These are phyloP conservation scores for Heteromeles arbutifolia DNA, from an alignment of 306 rosid genomes.

Conservation along the genomic window DNA sequence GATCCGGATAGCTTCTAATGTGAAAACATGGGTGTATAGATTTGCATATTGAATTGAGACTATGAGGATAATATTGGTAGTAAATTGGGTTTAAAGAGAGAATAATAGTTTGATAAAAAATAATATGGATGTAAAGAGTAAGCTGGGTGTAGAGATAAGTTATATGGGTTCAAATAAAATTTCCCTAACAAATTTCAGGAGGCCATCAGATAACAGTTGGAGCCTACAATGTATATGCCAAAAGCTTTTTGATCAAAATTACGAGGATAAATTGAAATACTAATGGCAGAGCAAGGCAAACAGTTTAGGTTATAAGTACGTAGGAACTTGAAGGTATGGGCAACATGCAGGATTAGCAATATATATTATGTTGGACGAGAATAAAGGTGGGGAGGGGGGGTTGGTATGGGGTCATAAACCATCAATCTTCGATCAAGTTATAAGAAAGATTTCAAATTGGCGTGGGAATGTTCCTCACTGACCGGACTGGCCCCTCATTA, in stretches of 20 bases:
- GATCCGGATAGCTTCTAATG: no score
- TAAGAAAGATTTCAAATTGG: conserved; percentile 5
- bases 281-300: conserved; percentile 1
- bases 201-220: background rate
- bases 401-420: conserved; percentile 1
- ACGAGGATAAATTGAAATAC: background rate
- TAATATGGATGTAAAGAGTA: no score
- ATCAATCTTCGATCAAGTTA: background rate
- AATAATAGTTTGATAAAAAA: no score
- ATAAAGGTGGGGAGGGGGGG: no score
- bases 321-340: conserved; percentile 27
- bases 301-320: background rate
- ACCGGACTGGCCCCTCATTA: conserved; percentile 35
- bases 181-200: no score
- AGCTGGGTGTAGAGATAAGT: no score
- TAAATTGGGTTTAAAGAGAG: no score
- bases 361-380: background rate
- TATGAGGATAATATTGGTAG: no score
- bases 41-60: no score
- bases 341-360: conserved; percentile 1
- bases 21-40: no score
- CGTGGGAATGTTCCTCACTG: conserved; percentile 49
- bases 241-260: background rate
- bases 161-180: no score
- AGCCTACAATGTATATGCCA: background rate